Evolutionary conservation across 176 grass and related monocot species (phyloP).

Genomic region (Ampelocalamus luodianensis): DNA sequence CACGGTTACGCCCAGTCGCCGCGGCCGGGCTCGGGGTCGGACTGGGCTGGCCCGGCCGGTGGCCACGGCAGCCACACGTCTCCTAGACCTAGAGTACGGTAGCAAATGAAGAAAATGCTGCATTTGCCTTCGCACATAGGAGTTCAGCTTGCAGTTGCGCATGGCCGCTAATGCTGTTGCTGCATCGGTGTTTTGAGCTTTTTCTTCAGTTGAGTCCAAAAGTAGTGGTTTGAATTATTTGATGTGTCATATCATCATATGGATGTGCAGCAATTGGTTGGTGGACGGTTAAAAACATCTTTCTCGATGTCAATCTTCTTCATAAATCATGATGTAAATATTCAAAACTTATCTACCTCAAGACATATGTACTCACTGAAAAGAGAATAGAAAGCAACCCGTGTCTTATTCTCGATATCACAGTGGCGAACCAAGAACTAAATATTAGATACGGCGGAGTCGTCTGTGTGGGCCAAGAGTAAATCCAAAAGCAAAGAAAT

Average conservation of each 20-base stretch:
- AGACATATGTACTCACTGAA: no score
- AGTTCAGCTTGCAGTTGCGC: not conserved
- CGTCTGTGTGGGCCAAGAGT: no score
- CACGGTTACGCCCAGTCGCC: not conserved
- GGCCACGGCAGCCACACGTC: conserved; percentile 3
- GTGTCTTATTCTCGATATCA: no score
- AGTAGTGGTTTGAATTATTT: not conserved
- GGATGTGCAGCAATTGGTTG: not conserved
- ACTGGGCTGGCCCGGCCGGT: conserved; percentile 11
- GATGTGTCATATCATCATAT: not conserved
- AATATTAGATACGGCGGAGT: no score
- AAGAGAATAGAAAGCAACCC: no score
- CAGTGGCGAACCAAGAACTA: no score
- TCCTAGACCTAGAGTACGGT: conserved; percentile 37
- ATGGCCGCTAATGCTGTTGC: conserved; percentile 4
- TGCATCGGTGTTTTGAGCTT: not conserved
- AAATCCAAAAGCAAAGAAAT: no score
- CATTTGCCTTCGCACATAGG: not conserved
- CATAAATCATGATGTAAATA: no score
- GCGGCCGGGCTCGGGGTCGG: conserved; percentile 16
- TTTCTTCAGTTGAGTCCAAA: not conserved
- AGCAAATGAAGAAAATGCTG: not conserved
- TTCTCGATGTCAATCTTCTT: no score
- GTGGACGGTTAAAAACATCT: not conserved
- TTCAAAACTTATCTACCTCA: no score